Evolutionary conservation across 2,329 filamentous ascomycete species (phyloP), one percentile per base, ranked within the genome.

Genomic region (Chrysoporthe cubensis): DNA sequence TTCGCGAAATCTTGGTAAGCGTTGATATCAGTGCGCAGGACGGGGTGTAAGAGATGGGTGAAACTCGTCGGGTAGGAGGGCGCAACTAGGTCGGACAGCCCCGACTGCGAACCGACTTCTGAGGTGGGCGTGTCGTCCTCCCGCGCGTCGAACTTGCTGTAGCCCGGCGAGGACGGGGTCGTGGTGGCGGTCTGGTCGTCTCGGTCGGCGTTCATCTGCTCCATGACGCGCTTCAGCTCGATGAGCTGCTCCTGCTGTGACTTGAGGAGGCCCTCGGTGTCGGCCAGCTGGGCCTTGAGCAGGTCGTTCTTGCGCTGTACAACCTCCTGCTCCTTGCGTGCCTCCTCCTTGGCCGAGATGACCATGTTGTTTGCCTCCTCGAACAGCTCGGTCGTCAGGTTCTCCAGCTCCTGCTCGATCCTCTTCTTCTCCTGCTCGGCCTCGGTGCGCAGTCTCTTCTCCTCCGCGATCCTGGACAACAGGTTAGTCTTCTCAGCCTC

Each of bases 361-460:
- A 99, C 96, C 95, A 99, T 98, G 84, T 91, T 94, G 81, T 99
- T 98, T 62, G 96, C 96, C 82, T 99, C 95, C 76, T 98, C 94
- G 71, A 99, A 99, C n/a, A 99, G 85, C 40, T 93, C 94, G 1
- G 93, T 90, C 0, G 96, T 98, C 71, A 99, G 80, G 64, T 89
- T 92, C 80, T 98, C 96, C 58, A 99, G 82, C 79, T 99, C 96
- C 73, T 91, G 90, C 78, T 99, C 96, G 42, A 97, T 97, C 71
- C 90, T 90, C 78, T 91, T 92, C 83, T 96, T 97, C 66, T 93
- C 92, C 77, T 88, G 89, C 75, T 94, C 91, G 13, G 87, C 87
- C 58, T 89, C 86, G 8, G 83, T 78, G n/a, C 90, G 87, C 71
- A 87, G 83, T 61, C 82, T 85, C 73, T 84, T 88, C 77, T 95